Percentiles rank a stretch among this genome's conserved stretches.
Conservation (phyloP, 345 rosid genomes). For the Eucalyptus marginata region DNA sequence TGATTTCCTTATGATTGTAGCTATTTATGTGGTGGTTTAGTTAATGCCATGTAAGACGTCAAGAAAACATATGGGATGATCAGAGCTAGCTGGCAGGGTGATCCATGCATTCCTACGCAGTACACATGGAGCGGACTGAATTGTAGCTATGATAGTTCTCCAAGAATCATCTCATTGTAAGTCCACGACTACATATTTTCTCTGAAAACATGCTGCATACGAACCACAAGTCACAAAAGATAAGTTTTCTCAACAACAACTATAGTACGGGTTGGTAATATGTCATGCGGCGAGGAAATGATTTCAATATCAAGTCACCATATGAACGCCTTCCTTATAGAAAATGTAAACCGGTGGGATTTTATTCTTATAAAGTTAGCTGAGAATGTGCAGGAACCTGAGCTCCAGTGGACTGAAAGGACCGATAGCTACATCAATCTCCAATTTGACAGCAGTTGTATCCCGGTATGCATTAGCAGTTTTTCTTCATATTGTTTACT, state of each 20-base stretch:
- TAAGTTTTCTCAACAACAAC: neutral
- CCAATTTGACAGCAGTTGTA: too few species aligned
- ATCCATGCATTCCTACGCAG: conserved; percentile 5
- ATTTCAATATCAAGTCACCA: neutral
- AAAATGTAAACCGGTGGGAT: too few species aligned
- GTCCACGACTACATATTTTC: neutral
- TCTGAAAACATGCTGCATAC: neutral
- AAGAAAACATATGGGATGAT: neutral
- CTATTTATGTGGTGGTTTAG: conserved; percentile 2
- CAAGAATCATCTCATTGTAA: conserved; percentile 6
- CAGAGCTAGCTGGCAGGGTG: conserved; percentile 15
- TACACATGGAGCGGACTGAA: conserved; percentile 7
- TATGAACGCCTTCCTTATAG: too few species aligned
- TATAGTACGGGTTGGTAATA: neutral
- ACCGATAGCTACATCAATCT: too few species aligned
- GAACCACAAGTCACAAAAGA: neutral
- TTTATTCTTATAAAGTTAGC: too few species aligned
- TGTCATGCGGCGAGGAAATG: neutral
- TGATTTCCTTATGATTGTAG: neutral
- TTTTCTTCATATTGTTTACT: neutral
- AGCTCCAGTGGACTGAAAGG: too few species aligned
- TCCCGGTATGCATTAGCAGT: too few species aligned
- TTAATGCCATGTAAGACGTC: conserved; percentile 6
- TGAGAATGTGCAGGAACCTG: too few species aligned
- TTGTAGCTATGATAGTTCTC: neutral